Conservation (phyloP, 2,329 filamentous ascomycete species). For the Exutisphaerella laricina region DNA sequence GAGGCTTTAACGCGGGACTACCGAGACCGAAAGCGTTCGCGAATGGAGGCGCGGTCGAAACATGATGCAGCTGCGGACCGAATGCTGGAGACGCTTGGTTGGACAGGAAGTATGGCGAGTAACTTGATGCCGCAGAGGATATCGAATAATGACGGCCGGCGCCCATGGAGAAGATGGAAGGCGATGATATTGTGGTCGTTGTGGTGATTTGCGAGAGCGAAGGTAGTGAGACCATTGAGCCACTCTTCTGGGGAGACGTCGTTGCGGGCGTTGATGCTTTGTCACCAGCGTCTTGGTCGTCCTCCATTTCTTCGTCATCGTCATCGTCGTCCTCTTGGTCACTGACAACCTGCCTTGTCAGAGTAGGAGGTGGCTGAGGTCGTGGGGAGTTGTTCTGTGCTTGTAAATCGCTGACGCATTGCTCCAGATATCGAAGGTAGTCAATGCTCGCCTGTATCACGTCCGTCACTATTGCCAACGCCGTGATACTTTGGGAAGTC, state of each 20-base stretch:
- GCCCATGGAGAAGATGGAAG: slow-evolving; percentile 26
- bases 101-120: slow-evolving; percentile 36
- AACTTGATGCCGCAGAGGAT: slow-evolving; percentile 35
- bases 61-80: slow-evolving; percentile 40
- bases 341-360: slow-evolving; percentile 27
- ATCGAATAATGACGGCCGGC: slow-evolving; percentile 35
- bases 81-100: slow-evolving; percentile 56
- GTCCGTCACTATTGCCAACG: slow-evolving; percentile 5
- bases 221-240: slow-evolving; percentile 35
- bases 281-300: slow-evolving; percentile 8
- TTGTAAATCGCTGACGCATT: slow-evolving; percentile 78
- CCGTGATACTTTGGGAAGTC: not conserved
- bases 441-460: slow-evolving; percentile 77
- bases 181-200: slow-evolving; percentile 38
- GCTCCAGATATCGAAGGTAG: slow-evolving; percentile 88
- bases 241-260: slow-evolving; percentile 16
- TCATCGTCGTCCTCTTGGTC: slow-evolving; percentile 40
- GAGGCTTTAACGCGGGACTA: slow-evolving; percentile 48
- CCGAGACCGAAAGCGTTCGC: slow-evolving; percentile 25
- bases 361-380: slow-evolving; percentile 18
- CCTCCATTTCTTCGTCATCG: slow-evolving; percentile 59
- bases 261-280: slow-evolving; percentile 33
- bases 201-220: slow-evolving; percentile 34
- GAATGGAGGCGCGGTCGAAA: slow-evolving; percentile 19
- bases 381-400: slow-evolving; percentile 38